Evolutionary conservation across 2,329 filamentous ascomycete genomes (phyloP), one percentile per base, ranked within the genome.

Genomic region (Canariomyces notabilis): DNA sequence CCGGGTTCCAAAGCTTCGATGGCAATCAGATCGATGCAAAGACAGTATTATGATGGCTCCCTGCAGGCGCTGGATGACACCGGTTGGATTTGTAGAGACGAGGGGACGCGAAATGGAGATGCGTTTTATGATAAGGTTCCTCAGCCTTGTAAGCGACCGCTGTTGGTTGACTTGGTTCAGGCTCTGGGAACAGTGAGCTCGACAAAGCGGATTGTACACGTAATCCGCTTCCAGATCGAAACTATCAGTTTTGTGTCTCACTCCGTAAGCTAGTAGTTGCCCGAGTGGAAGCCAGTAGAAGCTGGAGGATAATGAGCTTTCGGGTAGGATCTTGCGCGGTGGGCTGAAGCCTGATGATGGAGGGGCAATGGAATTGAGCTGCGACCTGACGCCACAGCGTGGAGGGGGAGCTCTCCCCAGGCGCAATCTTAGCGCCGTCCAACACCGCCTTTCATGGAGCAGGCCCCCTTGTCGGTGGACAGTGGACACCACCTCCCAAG

Each of bases 361-460:
- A 56, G 55, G 51, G 53, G 53, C 49, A 56, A 48, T 44, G 35
- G 33, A 36, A 47, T 32, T 16, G 16, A 12, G n/a, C 33, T 33
- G 11, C 7, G 31, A 26, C 34, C 20, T 38, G 23, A 35, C 37
- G 37, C 26, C 26, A 29, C 26, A 29, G 9, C 4, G 26, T 12
- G 44, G 42, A 29, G 12, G 16, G 26, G 42, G 41, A 50, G 44
- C 48, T 51, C 16, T 42, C 43, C 41, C 38, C 29, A 48, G 42
- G 39, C 32, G 23, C 18, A 29, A 18, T 9, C 18, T 49, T 55
- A 47, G 35, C 44, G 51, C 55, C 55, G 36, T 36, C n/a, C 32
- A 15, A 42, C 48, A 56, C 55, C 55, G 55, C 55, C 51, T 52
- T 50, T 45, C 23, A 8, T 19, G 42, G 35, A 46, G 42, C 31